Conservation (phyloP, 345 rosid genomes). For the Eucalyptus polybractea region DNA sequence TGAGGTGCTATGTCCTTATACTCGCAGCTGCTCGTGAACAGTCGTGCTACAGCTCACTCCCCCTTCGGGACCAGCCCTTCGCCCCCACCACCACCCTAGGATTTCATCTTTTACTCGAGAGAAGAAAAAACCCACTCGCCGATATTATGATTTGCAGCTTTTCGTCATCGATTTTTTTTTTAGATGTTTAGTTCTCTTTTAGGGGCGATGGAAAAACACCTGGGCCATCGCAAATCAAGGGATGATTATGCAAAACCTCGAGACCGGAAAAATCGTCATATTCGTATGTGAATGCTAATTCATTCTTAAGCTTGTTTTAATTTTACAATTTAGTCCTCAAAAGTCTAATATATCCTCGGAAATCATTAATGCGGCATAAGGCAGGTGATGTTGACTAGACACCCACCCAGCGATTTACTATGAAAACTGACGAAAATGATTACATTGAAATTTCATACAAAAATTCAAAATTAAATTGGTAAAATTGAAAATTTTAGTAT, state of each 20-base stretch:
- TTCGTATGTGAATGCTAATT: rapidly evolving
- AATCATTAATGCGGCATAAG: too few relatives aligned
- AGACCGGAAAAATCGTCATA: rapidly evolving
- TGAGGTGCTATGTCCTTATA: slow-evolving; percentile 13
- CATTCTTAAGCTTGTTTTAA: neutral
- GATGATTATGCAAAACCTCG: neutral
- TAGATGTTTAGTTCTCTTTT: neutral
- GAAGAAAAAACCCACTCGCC: neutral
- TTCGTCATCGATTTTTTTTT: neutral
- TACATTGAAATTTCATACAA: neutral
- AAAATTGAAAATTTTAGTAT: neutral
- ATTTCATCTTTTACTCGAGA: neutral
- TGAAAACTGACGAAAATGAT: rapidly evolving
- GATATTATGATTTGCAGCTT: neutral
- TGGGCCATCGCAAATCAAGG: neutral
- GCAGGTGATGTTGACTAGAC: rapidly evolving
- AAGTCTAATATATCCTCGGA: rapidly evolving
- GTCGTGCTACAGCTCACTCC: neutral
- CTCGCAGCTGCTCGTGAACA: neutral
- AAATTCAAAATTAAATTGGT: rapidly evolving
- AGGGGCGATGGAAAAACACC: neutral
- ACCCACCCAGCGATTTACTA: rapidly evolving
- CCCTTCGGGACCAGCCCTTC: neutral
- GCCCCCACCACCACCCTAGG: neutral
- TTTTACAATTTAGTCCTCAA: neutral